These are phyloP conservation scores for Perkinsus olseni DNA, from an alignment of 169 alveolate genomes.

Conservation along the genomic window DNA sequence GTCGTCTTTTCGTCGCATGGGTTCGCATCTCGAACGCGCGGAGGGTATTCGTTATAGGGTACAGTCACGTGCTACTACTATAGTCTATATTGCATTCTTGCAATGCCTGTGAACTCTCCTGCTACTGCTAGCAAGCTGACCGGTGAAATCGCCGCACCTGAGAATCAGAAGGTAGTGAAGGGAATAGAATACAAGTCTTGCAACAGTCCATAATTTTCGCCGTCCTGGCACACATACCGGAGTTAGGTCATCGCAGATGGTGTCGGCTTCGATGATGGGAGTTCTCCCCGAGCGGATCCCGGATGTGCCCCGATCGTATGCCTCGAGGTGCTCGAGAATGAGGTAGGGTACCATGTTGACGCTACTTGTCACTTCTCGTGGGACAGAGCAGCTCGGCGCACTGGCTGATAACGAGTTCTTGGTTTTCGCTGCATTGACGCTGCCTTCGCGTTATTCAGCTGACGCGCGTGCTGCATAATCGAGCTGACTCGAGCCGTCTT, in stretches of 20 bases:
- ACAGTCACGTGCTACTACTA: not conserved
- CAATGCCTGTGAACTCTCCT: not conserved
- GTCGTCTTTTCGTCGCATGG: too few relatives aligned
- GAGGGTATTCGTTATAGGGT: too few relatives aligned
- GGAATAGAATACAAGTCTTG: not conserved
- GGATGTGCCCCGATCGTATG: not conserved
- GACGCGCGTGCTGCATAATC: not conserved
- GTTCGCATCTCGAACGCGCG: too few relatives aligned
- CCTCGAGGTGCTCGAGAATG: not conserved
- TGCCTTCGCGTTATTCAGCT: not conserved
- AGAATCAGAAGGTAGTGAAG: not conserved
- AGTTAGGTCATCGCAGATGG: too few relatives aligned
- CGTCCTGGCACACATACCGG: too few relatives aligned
- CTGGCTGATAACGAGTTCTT: too few relatives aligned
- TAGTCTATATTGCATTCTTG: not conserved
- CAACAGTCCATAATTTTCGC: too few relatives aligned
- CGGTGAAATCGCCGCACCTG: not conserved
- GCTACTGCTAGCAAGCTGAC: not conserved
- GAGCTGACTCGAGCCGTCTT: conserved; percentile 12
- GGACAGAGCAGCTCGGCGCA: too few relatives aligned
- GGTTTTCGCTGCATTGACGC: too few relatives aligned
- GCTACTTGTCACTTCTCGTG: too few relatives aligned
- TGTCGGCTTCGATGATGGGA: too few relatives aligned
- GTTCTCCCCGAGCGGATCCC: too few relatives aligned
- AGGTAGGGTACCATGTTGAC: not conserved